Percentiles rank a stretch among this genome's conserved stretches.
Conservation (phyloP, 192 early-diverging fungal genomes). For the Coemansia asiatica region DNA sequence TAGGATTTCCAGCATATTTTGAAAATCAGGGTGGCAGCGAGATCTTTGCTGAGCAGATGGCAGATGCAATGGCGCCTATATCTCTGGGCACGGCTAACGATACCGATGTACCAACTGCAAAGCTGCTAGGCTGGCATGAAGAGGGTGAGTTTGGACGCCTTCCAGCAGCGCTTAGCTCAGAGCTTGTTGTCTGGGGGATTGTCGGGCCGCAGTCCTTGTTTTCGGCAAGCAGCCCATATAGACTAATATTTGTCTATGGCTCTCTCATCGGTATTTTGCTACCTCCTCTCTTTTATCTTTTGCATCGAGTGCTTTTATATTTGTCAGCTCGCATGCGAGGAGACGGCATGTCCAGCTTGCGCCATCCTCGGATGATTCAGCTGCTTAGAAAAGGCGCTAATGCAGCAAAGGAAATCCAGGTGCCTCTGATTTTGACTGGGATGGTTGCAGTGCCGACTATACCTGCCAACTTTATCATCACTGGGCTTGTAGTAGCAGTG, state of each 20-base stretch:
- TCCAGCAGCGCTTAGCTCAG: slow-evolving; percentile 49
- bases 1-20: background rate
- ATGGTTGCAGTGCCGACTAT: slow-evolving; percentile 52
- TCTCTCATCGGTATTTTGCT: slow-evolving; percentile 25
- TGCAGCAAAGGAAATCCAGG: slow-evolving; percentile 19
- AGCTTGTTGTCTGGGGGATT: slow-evolving; percentile 52
- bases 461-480: slow-evolving; percentile 46
- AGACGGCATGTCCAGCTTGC: background rate
- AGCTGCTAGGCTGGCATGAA: slow-evolving; percentile 46
- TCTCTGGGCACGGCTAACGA: slow-evolving; percentile 14
- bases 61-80: slow-evolving; percentile 1
- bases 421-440: slow-evolving; percentile 46
- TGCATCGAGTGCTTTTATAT: slow-evolving; percentile 4
- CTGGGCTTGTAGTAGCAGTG: slow-evolving; percentile 39
- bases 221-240: slow-evolving; percentile 35
- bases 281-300: slow-evolving; percentile 18
- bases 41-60: slow-evolving; percentile 8
- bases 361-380: background rate
- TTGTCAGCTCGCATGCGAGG: background rate
- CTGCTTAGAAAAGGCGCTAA: background rate
- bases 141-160: slow-evolving; percentile 45
- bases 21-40: background rate
- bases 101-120: background rate
- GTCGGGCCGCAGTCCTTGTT: slow-evolving; percentile 46
- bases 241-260: slow-evolving; percentile 43